A percentile compares a stretch with the other conserved stretches of the same genome.
Conservation (phyloP, 2,329 filamentous ascomycete genomes). For the Fusarium neocosmosporiellum region DNA sequence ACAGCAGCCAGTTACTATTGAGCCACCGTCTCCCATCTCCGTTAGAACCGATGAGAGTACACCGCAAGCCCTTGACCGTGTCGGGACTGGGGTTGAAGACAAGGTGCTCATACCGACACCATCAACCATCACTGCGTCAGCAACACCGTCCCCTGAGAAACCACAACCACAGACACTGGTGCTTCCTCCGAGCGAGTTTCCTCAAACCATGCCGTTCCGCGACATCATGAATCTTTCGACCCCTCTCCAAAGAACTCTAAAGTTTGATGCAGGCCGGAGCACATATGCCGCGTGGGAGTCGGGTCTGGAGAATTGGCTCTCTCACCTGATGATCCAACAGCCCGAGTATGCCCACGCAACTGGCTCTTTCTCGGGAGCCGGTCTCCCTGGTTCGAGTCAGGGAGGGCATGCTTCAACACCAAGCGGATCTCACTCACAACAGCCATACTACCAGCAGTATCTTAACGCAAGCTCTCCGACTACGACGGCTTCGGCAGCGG, state of each 20-base stretch:
- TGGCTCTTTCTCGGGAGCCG: constrained; percentile 42
- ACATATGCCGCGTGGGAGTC: constrained; percentile 79
- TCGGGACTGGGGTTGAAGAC: constrained; percentile 58
- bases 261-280: constrained; percentile 77
- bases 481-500: constrained; percentile 42
- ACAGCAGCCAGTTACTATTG: constrained; percentile 42
- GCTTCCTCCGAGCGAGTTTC: constrained; percentile 23
- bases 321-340: constrained; percentile 56
- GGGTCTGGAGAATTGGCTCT: constrained; percentile 73
- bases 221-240: constrained; percentile 80
- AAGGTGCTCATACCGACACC: constrained; percentile 52
- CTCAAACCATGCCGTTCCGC: constrained; percentile 69
- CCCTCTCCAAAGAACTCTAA: constrained; percentile 75
- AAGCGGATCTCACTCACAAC: constrained; percentile 48
- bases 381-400: constrained; percentile 19
- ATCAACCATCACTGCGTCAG: constrained; percentile 49
- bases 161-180: constrained; percentile 31
- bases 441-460: constrained; percentile 68
- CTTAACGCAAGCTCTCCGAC: constrained; percentile 57
- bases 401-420: constrained; percentile 37
- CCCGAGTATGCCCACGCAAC: constrained; percentile 60
- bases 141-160: constrained; percentile 50
- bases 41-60: constrained; percentile 47
- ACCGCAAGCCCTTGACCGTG: constrained; percentile 39
- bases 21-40: constrained; percentile 59